These are phyloP conservation scores for Zygotorulaspora chibaensis DNA, from an alignment of 805 yeast species.

Conservation along the genomic window DNA sequence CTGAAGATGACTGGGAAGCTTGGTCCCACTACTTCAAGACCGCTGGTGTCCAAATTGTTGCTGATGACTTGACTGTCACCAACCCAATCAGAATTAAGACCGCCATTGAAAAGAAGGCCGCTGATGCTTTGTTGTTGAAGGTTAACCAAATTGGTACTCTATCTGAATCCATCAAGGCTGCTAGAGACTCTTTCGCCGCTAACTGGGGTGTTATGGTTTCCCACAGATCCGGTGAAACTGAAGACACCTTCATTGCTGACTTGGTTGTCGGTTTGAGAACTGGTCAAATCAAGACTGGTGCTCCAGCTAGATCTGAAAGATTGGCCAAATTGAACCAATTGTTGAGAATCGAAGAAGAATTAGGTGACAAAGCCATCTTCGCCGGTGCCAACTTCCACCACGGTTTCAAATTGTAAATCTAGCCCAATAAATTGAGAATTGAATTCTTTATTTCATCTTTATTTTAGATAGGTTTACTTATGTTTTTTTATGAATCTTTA, in stretches of 20 bases:
- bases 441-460: background rate
- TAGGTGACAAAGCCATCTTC: constrained; percentile 94
- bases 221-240: constrained; percentile 99
- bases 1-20: constrained; percentile 99
- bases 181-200: constrained; percentile 89
- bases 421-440: background rate
- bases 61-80: constrained; percentile 98
- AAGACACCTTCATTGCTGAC: constrained; percentile 98
- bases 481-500: constrained; percentile 13
- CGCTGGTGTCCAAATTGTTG: constrained; percentile 84
- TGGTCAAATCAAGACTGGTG: constrained; percentile 99
- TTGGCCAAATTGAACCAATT: constrained; percentile 98
- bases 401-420: constrained; percentile 38
- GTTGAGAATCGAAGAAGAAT: constrained; percentile 97
- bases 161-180: constrained; percentile 95
- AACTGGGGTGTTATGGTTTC: constrained; percentile 99
- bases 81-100: constrained; percentile 91
- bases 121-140: constrained; percentile 91
- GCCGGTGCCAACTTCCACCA: constrained; percentile 90
- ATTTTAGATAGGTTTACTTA: constrained; percentile 2
- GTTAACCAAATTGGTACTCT: constrained; percentile 98
- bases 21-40: constrained; percentile 84
- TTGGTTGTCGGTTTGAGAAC: constrained; percentile 95
- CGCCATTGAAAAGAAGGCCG: constrained; percentile 95
- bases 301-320: constrained; percentile 99